A percentile compares a stretch with the other conserved stretches of the same genome.
Evolutionary conservation across 371 early-diverging fungal genomes (phyloP).

Genomic region (Mucor ambiguus): DNA sequence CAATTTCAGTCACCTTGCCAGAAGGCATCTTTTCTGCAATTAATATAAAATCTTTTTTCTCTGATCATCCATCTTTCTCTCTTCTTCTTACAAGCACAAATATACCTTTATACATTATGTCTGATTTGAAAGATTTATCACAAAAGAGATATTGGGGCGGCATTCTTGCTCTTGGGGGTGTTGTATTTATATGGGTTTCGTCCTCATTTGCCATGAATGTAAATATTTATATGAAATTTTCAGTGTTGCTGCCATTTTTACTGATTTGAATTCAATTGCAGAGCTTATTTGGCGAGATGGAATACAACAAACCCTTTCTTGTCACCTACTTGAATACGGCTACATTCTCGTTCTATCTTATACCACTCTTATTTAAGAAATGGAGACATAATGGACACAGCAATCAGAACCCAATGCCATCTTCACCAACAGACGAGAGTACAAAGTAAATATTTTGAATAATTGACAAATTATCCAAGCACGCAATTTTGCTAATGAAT

Average conservation of each 20-base stretch:
- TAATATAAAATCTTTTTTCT: not conserved
- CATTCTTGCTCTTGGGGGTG: slow-evolving; percentile 58
- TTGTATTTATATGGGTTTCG: slow-evolving; percentile 76
- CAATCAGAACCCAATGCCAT: not conserved
- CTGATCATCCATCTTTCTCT: not conserved
- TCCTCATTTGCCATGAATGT: slow-evolving; percentile 77
- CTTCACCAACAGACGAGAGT: slow-evolving; percentile 1
- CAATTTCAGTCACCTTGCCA: slow-evolving; percentile 12
- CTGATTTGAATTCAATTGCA: slow-evolving; percentile 17
- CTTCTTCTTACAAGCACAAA: not conserved
- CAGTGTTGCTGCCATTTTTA: not conserved
- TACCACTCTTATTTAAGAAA: slow-evolving; percentile 37
- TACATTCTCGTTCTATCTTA: slow-evolving; percentile 71
- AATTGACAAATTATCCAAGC: slow-evolving; percentile 9
- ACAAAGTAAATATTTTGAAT: slow-evolving; percentile 20
- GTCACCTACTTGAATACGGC: slow-evolving; percentile 76
- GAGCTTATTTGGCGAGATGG: slow-evolving; percentile 65
- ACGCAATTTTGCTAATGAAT: slow-evolving; percentile 2
- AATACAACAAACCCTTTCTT: slow-evolving; percentile 72
- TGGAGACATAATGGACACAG: not conserved
- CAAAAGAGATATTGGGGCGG: slow-evolving; percentile 55
- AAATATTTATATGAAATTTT: slow-evolving; percentile 21
- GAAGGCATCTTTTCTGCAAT: not conserved
- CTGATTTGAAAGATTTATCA: slow-evolving; percentile 23
- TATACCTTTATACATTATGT: slow-evolving; percentile 12